phyloP scores from a whole-genome alignment of 1,139 yeast genomes.

The Pneumocystis oryctolagi region DNA sequence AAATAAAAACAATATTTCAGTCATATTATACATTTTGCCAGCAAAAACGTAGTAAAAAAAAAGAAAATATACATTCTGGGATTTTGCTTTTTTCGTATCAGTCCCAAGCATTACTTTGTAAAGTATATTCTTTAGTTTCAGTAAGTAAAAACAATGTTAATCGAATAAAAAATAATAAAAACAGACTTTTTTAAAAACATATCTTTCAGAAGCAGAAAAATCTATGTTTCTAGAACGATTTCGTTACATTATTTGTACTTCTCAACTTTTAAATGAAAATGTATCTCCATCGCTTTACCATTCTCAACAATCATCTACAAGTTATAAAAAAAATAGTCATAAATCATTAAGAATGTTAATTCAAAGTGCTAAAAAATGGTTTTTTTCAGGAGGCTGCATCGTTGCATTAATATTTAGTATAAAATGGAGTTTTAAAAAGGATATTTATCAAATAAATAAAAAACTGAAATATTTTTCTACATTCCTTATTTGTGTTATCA shows the following conservation, averaged over 20 bases:
- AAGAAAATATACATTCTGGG: not conserved
- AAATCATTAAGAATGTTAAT: constrained; percentile 10
- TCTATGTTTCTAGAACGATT: constrained; percentile 31
- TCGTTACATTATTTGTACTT: constrained; percentile 30
- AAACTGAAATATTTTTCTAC: constrained; percentile 15
- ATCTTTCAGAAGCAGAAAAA: constrained; percentile 22
- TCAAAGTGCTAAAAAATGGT: constrained; percentile 19
- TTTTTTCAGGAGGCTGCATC: constrained; percentile 27
- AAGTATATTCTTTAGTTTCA: not conserved
- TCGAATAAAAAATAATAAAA: not conserved
- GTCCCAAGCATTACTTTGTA: not conserved
- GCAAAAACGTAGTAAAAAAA: not conserved
- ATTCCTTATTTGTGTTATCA: constrained; percentile 16
- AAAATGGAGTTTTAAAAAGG: constrained; percentile 16
- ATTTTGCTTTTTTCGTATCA: not conserved
- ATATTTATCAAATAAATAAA: constrained; percentile 5
- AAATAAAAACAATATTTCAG: not conserved
- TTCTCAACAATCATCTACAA: constrained; percentile 11
- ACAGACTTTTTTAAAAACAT: constrained; percentile 14
- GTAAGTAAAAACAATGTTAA: not conserved
- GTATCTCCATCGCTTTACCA: constrained; percentile 11
- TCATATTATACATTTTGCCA: not conserved
- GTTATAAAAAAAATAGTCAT: not conserved
- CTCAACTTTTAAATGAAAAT: constrained; percentile 29
- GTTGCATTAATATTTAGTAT: constrained; percentile 24